These are phyloP conservation scores for Selaginella tamariscina DNA, from an alignment of 75 land plant genomes.

Conservation along the genomic window DNA sequence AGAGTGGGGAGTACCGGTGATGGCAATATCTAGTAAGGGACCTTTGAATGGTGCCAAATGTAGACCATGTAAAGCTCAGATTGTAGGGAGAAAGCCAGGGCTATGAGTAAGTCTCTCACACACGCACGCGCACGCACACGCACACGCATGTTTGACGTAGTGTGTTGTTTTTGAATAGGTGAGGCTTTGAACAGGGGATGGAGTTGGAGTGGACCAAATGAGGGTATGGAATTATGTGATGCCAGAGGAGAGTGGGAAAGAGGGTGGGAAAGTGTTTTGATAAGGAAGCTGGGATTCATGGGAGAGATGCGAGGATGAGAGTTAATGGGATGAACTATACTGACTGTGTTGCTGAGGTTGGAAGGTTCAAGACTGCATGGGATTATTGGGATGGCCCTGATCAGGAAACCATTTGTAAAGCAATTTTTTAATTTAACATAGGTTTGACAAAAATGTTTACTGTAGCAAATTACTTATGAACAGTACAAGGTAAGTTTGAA, in stretches of 20 bases:
- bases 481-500: no score
- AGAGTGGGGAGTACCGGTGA: slow-evolving; percentile 59
- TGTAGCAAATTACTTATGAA: no score
- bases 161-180: no score
- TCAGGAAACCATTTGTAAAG: no score
- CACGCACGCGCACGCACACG: no score
- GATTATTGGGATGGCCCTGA: no score
- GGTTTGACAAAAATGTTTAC: no score
- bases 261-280: slow-evolving; percentile 66
- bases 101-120: neutral
- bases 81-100: neutral
- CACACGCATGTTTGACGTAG: no score
- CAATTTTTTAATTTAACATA: no score
- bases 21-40: slow-evolving; percentile 50
- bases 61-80: slow-evolving; percentile 58
- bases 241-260: slow-evolving; percentile 51
- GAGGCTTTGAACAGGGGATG: slow-evolving; percentile 30
- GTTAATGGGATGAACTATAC: slow-evolving; percentile 20
- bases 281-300: slow-evolving; percentile 29
- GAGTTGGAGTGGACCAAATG: slow-evolving; percentile 50
- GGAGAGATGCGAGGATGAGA: slow-evolving; percentile 22
- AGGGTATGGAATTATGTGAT: slow-evolving; percentile 47
- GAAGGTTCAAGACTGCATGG: slow-evolving; percentile 41
- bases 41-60: slow-evolving; percentile 86
- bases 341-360: slow-evolving; percentile 48